Evolutionary conservation across 192 early-diverging fungal species (phyloP), one percentile per base, ranked within the genome.

Genomic region (Dissophora ornata): DNA sequence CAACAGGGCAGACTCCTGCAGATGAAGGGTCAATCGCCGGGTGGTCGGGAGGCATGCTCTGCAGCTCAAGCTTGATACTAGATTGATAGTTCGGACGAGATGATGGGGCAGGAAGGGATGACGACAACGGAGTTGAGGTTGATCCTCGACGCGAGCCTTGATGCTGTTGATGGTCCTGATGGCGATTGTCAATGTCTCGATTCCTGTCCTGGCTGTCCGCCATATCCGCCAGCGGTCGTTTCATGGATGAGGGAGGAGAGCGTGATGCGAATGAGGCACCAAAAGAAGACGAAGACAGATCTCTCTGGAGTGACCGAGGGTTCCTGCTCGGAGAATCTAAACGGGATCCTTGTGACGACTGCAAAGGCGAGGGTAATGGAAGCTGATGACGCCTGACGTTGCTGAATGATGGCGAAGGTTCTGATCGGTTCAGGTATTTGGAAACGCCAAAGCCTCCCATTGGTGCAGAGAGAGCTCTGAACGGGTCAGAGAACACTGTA

Each of bases 361-460:
- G 61, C 40, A 61, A 63, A 6, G 73, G 40, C 6, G 52, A 62
- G 26, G 73, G 73, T 3, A 67, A 45, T 16, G 73, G 73, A 13
- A 77, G 63, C 16, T 67, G 73, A 40, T 77, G 73, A 21, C 73
- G 73, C 18, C 59, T 41, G 26, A 67, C 44, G 24, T 50, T 60
- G 18, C 33, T 33, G 24, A 77, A 67, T 1, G 64, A 44, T 0
- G 63, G 34, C 4, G 51, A 29, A 6, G 73, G 50, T 42, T 77
- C 73, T 25, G 58, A 40, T 41, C 65, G 64, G 53, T 52, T 67
- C 11, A 77, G 52, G 33, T 77, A 77, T 24, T 77, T 77, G 28
- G 73, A 67, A 4, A 77, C 73, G 33, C 73, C 73, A 13, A 77
- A 77, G 18, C 73, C 73, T 34, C 73, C 73, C 73, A 77, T 77